Conservation (phyloP, 495 filamentous ascomycete species). For the Rostrohypoxylon terebratum region DNA sequence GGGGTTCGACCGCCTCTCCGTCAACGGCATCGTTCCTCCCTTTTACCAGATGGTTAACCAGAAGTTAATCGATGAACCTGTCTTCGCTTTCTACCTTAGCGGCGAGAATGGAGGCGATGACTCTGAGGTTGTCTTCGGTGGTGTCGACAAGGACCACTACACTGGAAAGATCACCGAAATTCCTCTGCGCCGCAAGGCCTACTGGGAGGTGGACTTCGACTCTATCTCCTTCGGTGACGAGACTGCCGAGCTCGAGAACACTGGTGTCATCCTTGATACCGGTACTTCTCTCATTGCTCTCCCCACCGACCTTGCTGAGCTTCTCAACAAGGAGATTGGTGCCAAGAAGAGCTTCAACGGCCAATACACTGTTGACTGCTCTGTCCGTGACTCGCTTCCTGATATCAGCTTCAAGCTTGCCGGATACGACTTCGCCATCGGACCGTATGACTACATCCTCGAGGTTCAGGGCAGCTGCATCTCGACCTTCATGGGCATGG, state of each 20-base stretch:
- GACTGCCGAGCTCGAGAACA: conserved; percentile 88
- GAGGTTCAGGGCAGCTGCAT: conserved; percentile 97
- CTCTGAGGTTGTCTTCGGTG: conserved; percentile 93
- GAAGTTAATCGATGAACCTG: conserved; percentile 86
- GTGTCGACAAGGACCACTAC: conserved; percentile 87
- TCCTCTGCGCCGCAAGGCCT: conserved; percentile 95
- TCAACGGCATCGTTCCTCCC: conserved; percentile 92
- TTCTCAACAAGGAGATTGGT: conserved; percentile 97
- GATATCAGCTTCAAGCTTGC: conserved; percentile 88
- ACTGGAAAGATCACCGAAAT: conserved; percentile 91
- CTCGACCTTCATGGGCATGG: conserved; percentile 97
- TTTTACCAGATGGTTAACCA: conserved; percentile 97
- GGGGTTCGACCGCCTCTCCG: conserved; percentile 94
- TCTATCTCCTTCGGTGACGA: conserved; percentile 86
- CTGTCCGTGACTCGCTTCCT: conserved; percentile 81
- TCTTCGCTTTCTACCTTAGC: conserved; percentile 97
- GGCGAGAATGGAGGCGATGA: conserved; percentile 75
- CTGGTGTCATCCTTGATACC: conserved; percentile 97
- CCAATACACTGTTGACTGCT: conserved; percentile 94
- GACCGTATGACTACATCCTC: conserved; percentile 92
- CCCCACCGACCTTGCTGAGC: conserved; percentile 90
- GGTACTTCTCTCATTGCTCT: conserved; percentile 98
- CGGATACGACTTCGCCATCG: conserved; percentile 92
- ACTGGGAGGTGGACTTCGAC: conserved; percentile 99
- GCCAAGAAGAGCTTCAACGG: conserved; percentile 97